Conservation (phyloP, 169 alveolate genomes). For the Theileria annulata region DNA sequence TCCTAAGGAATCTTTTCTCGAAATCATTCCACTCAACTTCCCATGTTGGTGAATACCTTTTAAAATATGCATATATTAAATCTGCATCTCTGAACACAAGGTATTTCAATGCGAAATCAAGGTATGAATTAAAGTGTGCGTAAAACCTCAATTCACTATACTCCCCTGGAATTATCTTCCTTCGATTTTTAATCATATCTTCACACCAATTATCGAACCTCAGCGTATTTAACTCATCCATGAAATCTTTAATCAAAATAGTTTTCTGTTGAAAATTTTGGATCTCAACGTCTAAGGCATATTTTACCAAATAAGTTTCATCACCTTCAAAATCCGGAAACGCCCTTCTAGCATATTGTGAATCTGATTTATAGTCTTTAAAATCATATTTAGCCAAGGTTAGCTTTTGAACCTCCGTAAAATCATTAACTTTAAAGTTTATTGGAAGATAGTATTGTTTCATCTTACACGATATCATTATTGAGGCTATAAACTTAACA, state of each 20-base stretch:
- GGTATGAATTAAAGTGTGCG: background rate
- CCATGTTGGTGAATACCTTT: constrained; percentile 4
- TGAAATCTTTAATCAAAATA: background rate
- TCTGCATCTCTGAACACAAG: background rate
- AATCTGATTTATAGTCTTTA: constrained; percentile 6
- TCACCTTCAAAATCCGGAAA: background rate
- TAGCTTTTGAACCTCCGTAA: background rate
- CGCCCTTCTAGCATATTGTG: background rate
- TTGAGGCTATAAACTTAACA: constrained; percentile 17
- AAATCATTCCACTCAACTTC: constrained; percentile 19
- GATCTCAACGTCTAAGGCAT: constrained; percentile 16
- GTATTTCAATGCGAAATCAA: constrained; percentile 10
- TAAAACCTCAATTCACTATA: background rate
- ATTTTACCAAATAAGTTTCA: constrained; percentile 1
- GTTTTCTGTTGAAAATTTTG: background rate
- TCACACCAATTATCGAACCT: constrained; percentile 16
- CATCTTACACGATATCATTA: constrained; percentile 15
- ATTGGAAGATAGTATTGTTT: background rate
- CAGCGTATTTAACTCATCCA: constrained; percentile 12
- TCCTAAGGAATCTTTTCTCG: background rate
- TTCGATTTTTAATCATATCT: background rate
- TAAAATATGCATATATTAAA: background rate
- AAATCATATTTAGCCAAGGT: background rate
- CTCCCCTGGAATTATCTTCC: background rate
- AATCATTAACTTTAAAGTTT: background rate